Evolutionary conservation across 805 yeast genomes (phyloP).

Genomic region (Wickerhamiella lipophila): DNA sequence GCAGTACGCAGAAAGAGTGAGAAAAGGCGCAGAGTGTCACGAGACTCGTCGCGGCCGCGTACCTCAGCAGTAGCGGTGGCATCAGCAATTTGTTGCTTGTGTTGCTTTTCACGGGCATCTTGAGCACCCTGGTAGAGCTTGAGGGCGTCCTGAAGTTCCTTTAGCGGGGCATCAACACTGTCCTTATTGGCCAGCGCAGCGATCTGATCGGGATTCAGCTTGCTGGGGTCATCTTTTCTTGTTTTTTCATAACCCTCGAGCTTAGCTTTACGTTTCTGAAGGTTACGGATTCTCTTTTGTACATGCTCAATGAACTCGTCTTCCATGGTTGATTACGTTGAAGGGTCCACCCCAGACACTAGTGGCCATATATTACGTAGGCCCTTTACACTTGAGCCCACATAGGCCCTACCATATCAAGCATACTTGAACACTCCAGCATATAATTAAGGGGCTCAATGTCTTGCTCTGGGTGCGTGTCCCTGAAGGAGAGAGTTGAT

Average conservation of each 20-base stretch:
- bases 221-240: constrained; percentile 21
- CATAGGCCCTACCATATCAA: too few relatives aligned
- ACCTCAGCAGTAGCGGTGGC: constrained; percentile 14
- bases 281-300: constrained; percentile 29
- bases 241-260: constrained; percentile 28
- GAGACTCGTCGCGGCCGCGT: constrained; percentile 17
- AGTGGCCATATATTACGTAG: background rate
- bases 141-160: constrained; percentile 26
- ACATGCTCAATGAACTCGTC: constrained; percentile 18
- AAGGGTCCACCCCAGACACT: background rate
- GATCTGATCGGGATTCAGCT: constrained; percentile 28
- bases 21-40: constrained; percentile 19
- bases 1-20: constrained; percentile 27
- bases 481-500: background rate
- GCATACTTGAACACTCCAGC: too few relatives aligned
- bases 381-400: background rate
- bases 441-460: background rate
- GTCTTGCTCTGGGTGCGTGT: constrained; percentile 4
- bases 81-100: constrained; percentile 14
- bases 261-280: constrained; percentile 27
- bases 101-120: constrained; percentile 14
- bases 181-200: constrained; percentile 27
- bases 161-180: constrained; percentile 27
- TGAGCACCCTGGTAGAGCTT: constrained; percentile 19
- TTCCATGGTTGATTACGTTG: constrained; percentile 10